Base-by-base conservation (phyloP, 176 grass and related monocot genomes). In the Aechmea fasciata region DNA sequence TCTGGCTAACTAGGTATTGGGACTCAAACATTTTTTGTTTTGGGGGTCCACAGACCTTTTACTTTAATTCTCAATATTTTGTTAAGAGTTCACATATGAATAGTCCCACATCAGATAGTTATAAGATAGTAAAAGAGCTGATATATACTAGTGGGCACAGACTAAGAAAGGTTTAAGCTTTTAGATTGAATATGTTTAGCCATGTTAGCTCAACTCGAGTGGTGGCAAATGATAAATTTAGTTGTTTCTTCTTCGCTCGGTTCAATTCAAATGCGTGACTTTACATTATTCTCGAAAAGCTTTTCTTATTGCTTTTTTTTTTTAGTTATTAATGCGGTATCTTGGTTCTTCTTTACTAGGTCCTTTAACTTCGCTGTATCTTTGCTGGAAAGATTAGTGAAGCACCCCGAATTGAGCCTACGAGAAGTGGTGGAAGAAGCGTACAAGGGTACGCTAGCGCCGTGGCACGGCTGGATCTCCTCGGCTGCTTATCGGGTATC, bases 401-500 rank as follows among this genome's bases (percentile, higher is more conserved):
- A 81, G 55, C 64, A 48, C n/a, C 73, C 78, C 5, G 61, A 76
- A 11, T 61, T 29, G 52, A 90, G 67, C 55, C 48, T 96, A 61
- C 52, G 53, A 71, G 84, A 96, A 52, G 75, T 63, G 0, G 91
- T 96, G n/a, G 87, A 90, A 79, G 87, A 96, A 55, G 79, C 91
- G 13, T 96, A 90, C 24, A 26, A 4, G 8, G 15, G 0, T 75
- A 87, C 84, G 52, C 79, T 90, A 70, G 87, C 85, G 81, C 87
- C 87, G 69, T 96, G 82, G 76, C 91, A 96, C 62, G 87, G 91
- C 7, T 96, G 91, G 91, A 96, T 96, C 10, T 82, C 91, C n/a
- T 85, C 76, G 70, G 84, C 87, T 63, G 91, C 91, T 67, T 96
- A 87, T 73, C 90, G 82, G 82, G 91, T 96, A 87, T 69, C 57